phyloP scores from a whole-genome alignment of 495 filamentous ascomycete species.

The Glutinoglossum americanum region DNA sequence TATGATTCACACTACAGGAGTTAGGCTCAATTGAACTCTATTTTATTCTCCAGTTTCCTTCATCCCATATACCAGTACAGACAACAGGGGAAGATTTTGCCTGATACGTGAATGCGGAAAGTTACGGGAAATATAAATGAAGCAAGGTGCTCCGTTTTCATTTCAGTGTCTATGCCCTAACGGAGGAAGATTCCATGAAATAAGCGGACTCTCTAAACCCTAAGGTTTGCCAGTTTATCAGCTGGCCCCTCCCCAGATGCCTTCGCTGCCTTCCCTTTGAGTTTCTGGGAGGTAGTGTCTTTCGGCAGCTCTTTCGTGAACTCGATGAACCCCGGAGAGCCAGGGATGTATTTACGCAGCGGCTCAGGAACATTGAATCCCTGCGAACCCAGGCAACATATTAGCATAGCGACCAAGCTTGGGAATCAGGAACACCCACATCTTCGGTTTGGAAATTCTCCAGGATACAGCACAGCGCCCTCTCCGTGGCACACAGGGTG shows the following conservation, averaged over 20 bases:
- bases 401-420: slow-evolving; percentile 2
- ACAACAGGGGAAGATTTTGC: neutral
- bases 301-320: slow-evolving; percentile 71
- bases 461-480: slow-evolving; percentile 81
- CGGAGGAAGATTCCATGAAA: neutral
- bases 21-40: too few relatives aligned
- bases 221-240: neutral
- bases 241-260: neutral
- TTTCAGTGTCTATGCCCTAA: neutral
- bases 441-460: slow-evolving; percentile 93
- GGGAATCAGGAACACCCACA: slow-evolving; percentile 22
- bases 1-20: too few relatives aligned
- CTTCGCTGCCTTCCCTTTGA: slow-evolving; percentile 16
- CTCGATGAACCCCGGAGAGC: slow-evolving; percentile 65
- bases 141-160: neutral
- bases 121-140: neutral
- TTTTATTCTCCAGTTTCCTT: neutral
- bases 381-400: slow-evolving; percentile 16
- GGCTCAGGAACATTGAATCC: slow-evolving; percentile 73
- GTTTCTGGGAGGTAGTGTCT: slow-evolving; percentile 38
- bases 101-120: neutral
- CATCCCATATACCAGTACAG: neutral
- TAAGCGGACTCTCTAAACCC: neutral
- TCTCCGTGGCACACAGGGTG: slow-evolving; percentile 80
- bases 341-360: slow-evolving; percentile 80